These are phyloP conservation scores for Plasmopara halstedii DNA, from an alignment of 352 stramenopile genomes.

Conservation along the genomic window DNA sequence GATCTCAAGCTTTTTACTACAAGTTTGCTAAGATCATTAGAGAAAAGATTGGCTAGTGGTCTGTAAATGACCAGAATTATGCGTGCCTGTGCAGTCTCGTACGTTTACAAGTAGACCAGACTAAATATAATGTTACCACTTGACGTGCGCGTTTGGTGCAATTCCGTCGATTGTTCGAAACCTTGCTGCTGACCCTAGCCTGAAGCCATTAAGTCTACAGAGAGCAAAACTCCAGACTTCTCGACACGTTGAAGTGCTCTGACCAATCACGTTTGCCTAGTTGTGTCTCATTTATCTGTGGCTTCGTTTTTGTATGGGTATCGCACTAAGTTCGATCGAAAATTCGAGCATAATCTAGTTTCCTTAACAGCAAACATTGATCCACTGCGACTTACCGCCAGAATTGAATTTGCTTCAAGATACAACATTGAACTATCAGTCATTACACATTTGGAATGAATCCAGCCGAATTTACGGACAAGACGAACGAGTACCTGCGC, in stretches of 20 bases:
- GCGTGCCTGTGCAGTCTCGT: no score
- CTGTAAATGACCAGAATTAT: no score
- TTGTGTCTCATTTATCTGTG: constrained; percentile 7
- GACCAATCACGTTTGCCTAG: constrained; percentile 5
- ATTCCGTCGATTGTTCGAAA: no score
- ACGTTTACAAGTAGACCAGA: no score
- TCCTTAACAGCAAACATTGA: background rate
- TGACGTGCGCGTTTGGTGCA: no score
- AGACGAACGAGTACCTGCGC: constrained; percentile 58
- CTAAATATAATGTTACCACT: no score
- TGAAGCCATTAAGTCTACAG: no score
- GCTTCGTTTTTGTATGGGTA: constrained; percentile 15
- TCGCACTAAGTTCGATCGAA: constrained; percentile 25
- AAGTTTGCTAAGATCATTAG: no score
- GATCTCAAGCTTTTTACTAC: no score
- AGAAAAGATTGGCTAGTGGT: no score
- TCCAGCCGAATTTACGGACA: constrained; percentile 71
- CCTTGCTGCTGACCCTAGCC: no score
- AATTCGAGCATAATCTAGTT: constrained; percentile 12
- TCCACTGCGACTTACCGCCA: background rate
- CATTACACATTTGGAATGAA: constrained; percentile 41
- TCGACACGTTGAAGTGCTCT: constrained; percentile 19
- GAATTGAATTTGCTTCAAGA: constrained; percentile 21
- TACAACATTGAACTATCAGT: constrained; percentile 16
- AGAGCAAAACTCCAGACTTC: no score